A percentile compares a stretch with the other conserved stretches of the same genome.
Evolutionary conservation across 2,329 filamentous ascomycete genomes (phyloP).

Genomic region (Fonsecaea nubica): DNA sequence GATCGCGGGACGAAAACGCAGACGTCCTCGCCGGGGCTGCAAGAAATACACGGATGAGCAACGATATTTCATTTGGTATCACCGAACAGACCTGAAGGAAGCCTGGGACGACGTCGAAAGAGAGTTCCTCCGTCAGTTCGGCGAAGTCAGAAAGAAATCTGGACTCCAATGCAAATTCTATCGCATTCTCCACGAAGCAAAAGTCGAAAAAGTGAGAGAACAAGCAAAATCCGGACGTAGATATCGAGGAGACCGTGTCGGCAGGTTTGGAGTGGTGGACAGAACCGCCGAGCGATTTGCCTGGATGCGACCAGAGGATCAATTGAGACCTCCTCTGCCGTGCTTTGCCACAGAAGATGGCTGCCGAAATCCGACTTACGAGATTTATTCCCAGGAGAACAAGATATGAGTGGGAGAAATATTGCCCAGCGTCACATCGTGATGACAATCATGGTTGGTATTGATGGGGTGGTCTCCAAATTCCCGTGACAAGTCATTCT

Average conservation of each 20-base stretch:
- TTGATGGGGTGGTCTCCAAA: background rate
- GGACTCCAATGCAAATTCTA: conserved; percentile 60
- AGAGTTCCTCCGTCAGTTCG: conserved; percentile 53
- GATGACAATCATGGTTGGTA: background rate
- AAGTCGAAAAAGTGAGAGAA: conserved; percentile 53
- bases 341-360: conserved; percentile 9
- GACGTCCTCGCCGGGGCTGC: conserved; percentile 46
- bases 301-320: conserved; percentile 26
- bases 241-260: conserved; percentile 37
- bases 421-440: background rate
- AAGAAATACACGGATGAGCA: conserved; percentile 57
- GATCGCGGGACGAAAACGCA: background rate
- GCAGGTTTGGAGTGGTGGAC: conserved; percentile 50
- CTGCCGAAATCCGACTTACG: background rate
- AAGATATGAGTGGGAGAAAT: background rate
- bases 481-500: background rate
- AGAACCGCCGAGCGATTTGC: conserved; percentile 48
- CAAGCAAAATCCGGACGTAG: conserved; percentile 42
- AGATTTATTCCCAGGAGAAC: background rate
- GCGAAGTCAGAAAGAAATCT: conserved; percentile 49
- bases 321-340: conserved; percentile 3
- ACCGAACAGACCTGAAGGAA: conserved; percentile 52
- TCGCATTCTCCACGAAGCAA: conserved; percentile 55
- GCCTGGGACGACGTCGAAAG: conserved; percentile 56
- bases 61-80: conserved; percentile 59